Evolutionary conservation across 257 asterid genomes (phyloP).

Genomic region (Solanum commersonii): DNA sequence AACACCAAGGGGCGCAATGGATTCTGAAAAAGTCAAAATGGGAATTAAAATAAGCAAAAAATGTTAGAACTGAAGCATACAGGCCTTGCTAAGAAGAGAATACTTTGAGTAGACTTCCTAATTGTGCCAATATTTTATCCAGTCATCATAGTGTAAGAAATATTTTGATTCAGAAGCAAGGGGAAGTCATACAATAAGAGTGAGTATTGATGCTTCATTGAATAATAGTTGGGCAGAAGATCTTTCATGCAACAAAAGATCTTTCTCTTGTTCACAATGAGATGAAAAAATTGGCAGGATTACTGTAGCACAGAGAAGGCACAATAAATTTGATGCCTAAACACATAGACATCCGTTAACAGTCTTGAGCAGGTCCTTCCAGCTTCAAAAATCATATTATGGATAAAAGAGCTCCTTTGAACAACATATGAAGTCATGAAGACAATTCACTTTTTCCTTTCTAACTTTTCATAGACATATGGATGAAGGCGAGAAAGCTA

Average conservation of each 20-base stretch:
- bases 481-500: not conserved
- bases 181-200: not conserved
- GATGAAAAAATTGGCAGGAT: not conserved
- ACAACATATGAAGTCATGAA: not conserved
- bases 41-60: not conserved
- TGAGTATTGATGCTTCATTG: not conserved
- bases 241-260: not conserved
- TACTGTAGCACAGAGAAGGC: not conserved
- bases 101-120: not conserved
- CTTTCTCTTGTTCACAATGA: not conserved
- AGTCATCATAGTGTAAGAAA: not conserved
- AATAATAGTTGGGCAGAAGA: not conserved
- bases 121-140: not conserved
- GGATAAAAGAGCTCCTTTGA: not conserved
- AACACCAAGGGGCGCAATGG: conserved; percentile 92
- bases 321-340: not conserved
- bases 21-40: conserved; percentile 24
- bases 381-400: not conserved
- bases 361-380: not conserved
- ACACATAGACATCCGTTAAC: not conserved
- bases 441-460: not conserved
- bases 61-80: not conserved
- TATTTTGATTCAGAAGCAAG: not conserved
- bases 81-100: not conserved
- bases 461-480: not conserved